These are phyloP conservation scores for Ascochyta fabae DNA, from an alignment of 2,329 filamentous ascomycete species.

Conservation along the genomic window DNA sequence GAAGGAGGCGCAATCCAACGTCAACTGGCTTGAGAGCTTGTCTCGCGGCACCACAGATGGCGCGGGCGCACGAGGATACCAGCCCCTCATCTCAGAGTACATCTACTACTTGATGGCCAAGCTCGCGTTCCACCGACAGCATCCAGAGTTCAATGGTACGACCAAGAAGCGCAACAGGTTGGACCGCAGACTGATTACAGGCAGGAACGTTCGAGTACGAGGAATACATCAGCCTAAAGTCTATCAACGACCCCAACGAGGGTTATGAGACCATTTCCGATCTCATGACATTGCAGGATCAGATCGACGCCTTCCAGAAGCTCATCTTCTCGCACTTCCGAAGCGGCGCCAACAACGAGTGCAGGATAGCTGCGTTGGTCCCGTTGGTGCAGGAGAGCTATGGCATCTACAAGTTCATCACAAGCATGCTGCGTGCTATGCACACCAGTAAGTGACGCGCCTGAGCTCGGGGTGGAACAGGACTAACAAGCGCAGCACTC, in stretches of 20 bases:
- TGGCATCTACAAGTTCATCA: slow-evolving; percentile 99
- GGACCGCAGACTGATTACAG: slow-evolving; percentile 23
- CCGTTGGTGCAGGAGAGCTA: slow-evolving; percentile 97
- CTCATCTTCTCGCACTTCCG: slow-evolving; percentile 97
- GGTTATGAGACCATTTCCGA: slow-evolving; percentile 96
- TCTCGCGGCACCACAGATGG: slow-evolving; percentile 77
- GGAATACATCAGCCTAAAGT: slow-evolving; percentile 97
- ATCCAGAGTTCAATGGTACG: slow-evolving; percentile 93
- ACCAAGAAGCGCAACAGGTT: not conserved
- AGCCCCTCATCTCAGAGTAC: slow-evolving; percentile 92
- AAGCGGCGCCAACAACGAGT: slow-evolving; percentile 91
- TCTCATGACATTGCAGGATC: slow-evolving; percentile 94
- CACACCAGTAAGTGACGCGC: slow-evolving; percentile 73
- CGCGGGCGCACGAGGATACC: slow-evolving; percentile 87
- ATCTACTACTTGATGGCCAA: slow-evolving; percentile 95
- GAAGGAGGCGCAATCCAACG: slow-evolving; percentile 86
- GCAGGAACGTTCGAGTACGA: slow-evolving; percentile 91
- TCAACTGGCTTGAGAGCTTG: slow-evolving; percentile 90
- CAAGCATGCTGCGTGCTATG: slow-evolving; percentile 98
- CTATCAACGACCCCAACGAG: slow-evolving; percentile 98
- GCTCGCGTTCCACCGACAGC: slow-evolving; percentile 93
- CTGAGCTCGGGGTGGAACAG: not conserved
- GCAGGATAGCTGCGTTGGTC: slow-evolving; percentile 90
- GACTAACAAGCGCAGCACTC: slow-evolving; percentile 64
- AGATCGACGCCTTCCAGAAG: slow-evolving; percentile 98